Conservation (phyloP, 192 early-diverging fungal species). For the Backusella mclennaniae region DNA sequence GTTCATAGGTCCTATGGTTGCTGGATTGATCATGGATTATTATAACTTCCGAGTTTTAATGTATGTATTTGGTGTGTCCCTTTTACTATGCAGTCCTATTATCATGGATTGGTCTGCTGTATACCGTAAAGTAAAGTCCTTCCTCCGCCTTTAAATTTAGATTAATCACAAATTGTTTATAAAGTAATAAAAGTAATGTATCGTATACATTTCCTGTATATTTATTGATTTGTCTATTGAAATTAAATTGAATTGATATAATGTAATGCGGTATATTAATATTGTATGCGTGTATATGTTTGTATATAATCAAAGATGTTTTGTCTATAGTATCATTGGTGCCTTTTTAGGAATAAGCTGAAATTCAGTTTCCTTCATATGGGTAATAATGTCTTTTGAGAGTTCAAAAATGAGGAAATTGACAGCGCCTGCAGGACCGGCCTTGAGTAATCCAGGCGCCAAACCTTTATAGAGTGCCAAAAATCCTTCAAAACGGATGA, state of each 20-base stretch:
- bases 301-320: not conserved
- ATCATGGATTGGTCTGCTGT: conserved; percentile 23
- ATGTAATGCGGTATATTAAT: not conserved
- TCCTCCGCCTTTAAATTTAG: not conserved
- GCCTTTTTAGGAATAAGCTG: not conserved
- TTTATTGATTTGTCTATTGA: not conserved
- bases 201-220: not conserved
- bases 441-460: conserved; percentile 81
- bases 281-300: not conserved
- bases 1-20: conserved; percentile 67
- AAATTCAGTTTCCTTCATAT: not conserved
- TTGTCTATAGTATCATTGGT: not conserved
- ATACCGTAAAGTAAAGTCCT: not conserved
- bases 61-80: conserved; percentile 7
- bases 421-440: conserved; percentile 78
- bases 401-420: conserved; percentile 84
- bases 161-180: not conserved
- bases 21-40: conserved; percentile 39
- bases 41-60: conserved; percentile 21
- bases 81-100: conserved; percentile 24
- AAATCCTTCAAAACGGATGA: conserved; percentile 74
- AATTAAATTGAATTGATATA: not conserved
- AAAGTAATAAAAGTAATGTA: not conserved
- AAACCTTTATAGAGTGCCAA: conserved; percentile 88
- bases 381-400: conserved; percentile 47